Conservation (phyloP, 2,329 filamentous ascomycete species). For the Tolypocladium pustulatum region DNA sequence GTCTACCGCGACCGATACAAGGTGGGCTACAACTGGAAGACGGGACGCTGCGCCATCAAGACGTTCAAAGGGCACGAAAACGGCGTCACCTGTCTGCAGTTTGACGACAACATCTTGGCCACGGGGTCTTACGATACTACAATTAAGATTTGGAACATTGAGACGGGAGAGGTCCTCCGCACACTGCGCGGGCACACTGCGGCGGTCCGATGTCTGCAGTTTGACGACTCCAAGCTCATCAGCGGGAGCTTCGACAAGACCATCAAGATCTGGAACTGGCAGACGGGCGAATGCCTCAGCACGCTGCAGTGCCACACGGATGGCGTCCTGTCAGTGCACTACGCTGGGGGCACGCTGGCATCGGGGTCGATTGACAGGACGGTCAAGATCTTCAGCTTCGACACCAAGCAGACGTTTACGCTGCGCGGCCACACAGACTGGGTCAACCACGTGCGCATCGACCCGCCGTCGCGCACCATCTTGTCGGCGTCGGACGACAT, state of each 20-base stretch:
- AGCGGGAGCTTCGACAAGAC: slow-evolving; percentile 81
- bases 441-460: slow-evolving; percentile 92
- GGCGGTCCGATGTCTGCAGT: slow-evolving; percentile 82
- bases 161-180: slow-evolving; percentile 76
- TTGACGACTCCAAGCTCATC: slow-evolving; percentile 84
- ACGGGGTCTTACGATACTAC: slow-evolving; percentile 93
- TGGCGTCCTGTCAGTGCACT: slow-evolving; percentile 81
- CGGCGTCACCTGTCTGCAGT: slow-evolving; percentile 44
- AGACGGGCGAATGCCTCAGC: slow-evolving; percentile 75
- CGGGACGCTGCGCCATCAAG: slow-evolving; percentile 76
- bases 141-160: slow-evolving; percentile 92
- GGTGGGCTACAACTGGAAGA: slow-evolving; percentile 96
- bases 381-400: slow-evolving; percentile 88
- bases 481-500: slow-evolving; percentile 92
- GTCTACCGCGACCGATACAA: slow-evolving; percentile 94
- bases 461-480: slow-evolving; percentile 70
- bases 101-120: slow-evolving; percentile 83
- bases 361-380: slow-evolving; percentile 85
- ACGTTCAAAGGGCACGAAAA: slow-evolving; percentile 80
- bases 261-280: slow-evolving; percentile 94
- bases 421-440: slow-evolving; percentile 83
- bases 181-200: slow-evolving; percentile 74
- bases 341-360: slow-evolving; percentile 72
- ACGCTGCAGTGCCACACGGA: slow-evolving; percentile 70
- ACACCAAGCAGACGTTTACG: slow-evolving; percentile 68